Conservation (phyloP, 139 green algal genomes). For the Coccomyxa sp. region DNA sequence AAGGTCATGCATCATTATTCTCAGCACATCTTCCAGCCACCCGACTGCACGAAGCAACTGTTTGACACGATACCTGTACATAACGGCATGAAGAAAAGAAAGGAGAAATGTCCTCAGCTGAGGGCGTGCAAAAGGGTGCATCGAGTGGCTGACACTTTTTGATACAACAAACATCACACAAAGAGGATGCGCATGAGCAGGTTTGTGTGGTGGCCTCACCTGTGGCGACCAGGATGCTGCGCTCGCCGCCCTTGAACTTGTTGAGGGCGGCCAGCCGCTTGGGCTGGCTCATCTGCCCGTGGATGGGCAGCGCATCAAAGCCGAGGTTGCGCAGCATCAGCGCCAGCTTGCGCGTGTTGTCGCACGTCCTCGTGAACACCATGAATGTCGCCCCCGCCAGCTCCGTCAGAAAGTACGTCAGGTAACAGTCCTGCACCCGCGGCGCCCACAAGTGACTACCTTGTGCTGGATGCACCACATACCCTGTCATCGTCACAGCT, state of each 20-base stretch:
- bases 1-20: too few relatives aligned
- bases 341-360: conserved; percentile 81
- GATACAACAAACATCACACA: too few relatives aligned
- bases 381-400: conserved; percentile 65
- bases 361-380: conserved; percentile 97
- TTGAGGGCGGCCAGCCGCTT: conserved; percentile 94
- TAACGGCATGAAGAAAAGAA: too few relatives aligned
- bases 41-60: too few relatives aligned
- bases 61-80: too few relatives aligned
- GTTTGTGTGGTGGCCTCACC: not conserved
- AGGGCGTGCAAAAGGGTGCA: too few relatives aligned
- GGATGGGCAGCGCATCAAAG: conserved; percentile 95
- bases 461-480: not conserved
- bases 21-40: too few relatives aligned
- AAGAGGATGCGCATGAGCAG: too few relatives aligned
- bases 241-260: conserved; percentile 96
- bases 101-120: too few relatives aligned
- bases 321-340: conserved; percentile 94
- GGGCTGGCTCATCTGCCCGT: conserved; percentile 97
- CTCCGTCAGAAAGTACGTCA: conserved; percentile 83
- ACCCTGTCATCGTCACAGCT: too few relatives aligned
- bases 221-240: conserved; percentile 80
- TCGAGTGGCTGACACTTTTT: too few relatives aligned
- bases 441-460: not conserved
- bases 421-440: conserved; percentile 78